Evolutionary conservation across 371 early-diverging fungal species (phyloP), one percentile per base, ranked within the genome.

Genomic region (Lichtheimia corymbifera): DNA sequence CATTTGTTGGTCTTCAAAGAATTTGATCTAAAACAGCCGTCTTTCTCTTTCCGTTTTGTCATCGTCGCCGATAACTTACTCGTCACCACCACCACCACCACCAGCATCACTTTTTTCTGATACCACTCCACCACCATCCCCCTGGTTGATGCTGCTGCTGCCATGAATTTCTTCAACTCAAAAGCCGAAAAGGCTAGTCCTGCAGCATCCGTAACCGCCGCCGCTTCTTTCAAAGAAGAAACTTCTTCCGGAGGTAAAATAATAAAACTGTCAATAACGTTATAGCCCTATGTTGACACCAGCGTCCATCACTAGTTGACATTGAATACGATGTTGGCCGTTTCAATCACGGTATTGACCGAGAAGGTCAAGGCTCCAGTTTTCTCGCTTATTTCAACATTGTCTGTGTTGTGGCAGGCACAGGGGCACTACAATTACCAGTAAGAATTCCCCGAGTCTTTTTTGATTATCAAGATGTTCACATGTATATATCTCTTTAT

Each of bases 351-450:
- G 73, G 77, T 58, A 53, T 70, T 24, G 73, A 76, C 53, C 63
- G 66, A 50, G 64, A 76, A 58, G 58, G 55, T 7, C 65, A 72
- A 53, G 71, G 76, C 7, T 73, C 70, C 0, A 61, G 61, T 25
- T 80, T 78, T 55, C 65, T 71, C 41, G 77, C 82, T 25, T 83
- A 80, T 51, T 76, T 83, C 42, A 87, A 85, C 66, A 67, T 85
- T 14, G 86, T 87, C 41, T 88, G 91, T 70, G 89, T 91, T 15
- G 82, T 90, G 15, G 89, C 90, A 4, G 93, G 93, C 27, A 88
- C 88, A 15, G 94, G 94, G 40, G 84, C 91, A 22, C 76, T 93
- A 9, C 90, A 90, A 61, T 72, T 94, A 15, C 91, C 93, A 7
- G 87, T 82, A 54, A 61, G 35, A 41, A 41, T 43, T 22, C 35